Evolutionary conservation across 495 filamentous ascomycete species (phyloP).

Genomic region (Aspergillus conjunctus): DNA sequence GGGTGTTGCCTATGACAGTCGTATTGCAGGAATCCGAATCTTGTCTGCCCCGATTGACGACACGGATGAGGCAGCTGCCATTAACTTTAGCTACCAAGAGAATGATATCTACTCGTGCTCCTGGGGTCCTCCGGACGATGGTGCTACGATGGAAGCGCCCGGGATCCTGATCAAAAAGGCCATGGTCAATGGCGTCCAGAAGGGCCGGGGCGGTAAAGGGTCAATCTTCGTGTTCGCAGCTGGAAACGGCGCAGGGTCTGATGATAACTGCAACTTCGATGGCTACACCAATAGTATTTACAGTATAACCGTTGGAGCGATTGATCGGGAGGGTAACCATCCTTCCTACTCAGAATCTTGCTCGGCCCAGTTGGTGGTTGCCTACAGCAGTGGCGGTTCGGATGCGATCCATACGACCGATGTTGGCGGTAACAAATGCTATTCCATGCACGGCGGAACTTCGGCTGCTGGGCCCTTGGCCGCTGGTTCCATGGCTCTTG

Average conservation of each 20-base stretch:
- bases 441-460: constrained; percentile 82
- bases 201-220: constrained; percentile 80
- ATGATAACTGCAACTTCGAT: constrained; percentile 99
- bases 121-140: constrained; percentile 95
- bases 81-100: constrained; percentile 87
- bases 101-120: constrained; percentile 99
- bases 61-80: constrained; percentile 84
- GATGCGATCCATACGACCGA: constrained; percentile 96
- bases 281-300: constrained; percentile 99
- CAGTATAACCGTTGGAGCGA: constrained; percentile 93
- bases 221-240: constrained; percentile 97
- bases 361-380: constrained; percentile 91
- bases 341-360: constrained; percentile 95
- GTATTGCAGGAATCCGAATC: constrained; percentile 87
- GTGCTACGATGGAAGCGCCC: constrained; percentile 88
- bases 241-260: constrained; percentile 84
- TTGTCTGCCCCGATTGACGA: constrained; percentile 88
- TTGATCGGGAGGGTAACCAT: constrained; percentile 82
- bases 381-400: constrained; percentile 87
- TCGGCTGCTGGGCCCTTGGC: constrained; percentile 93
- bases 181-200: constrained; percentile 89
- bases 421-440: constrained; percentile 81
- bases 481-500: constrained; percentile 91
- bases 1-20: constrained; percentile 90
- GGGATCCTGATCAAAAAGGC: constrained; percentile 85